Evolutionary conservation across 169 alveolate species (phyloP), one percentile per base, ranked within the genome.

Genomic region (Plasmodium chabaudi): DNA sequence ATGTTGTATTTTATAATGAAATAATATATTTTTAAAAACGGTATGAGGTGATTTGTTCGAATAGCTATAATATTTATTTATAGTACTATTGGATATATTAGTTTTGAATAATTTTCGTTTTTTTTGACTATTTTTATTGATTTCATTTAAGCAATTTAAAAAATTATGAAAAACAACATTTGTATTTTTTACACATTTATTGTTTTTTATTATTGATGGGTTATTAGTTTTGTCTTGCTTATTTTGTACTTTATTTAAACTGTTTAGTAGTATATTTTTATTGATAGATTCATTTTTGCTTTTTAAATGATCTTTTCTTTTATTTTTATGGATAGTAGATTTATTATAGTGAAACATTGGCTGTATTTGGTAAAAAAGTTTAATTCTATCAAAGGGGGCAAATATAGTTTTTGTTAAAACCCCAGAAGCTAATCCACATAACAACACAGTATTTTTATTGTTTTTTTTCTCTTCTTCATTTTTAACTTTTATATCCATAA

Each of bases 331-430:
- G 57, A 23, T 19, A 25, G 42, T 3, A 7, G 42, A 0, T 53
- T 77, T 74, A 61, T 53, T 72, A 17, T 94, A 96, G 12, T 72
- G 87, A 72, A 95, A 92, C 98, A 95, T 95, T 15, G 55, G 9
- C 23, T 71, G 39, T 21, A 51, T 21, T 17, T 56, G 61, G 39
- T 68, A 23, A 13, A 53, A 23, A 17, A 51, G 25, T 68, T 68
- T 19, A 39, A 95, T 90, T 23, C 98, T 87, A 67, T 95, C 98
- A 89, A 94, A 88, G 7, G 98, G 98, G 21, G 98, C 98, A 77
- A 97, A 95, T 44, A 92, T 82, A 0, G 97, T 93, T 92, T 95
- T 95, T 55, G 98, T 95, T 7, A 95, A 65, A 1, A 95, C 57
- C 5, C 97, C 98, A 17, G 97, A 94, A 23, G 89, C 70, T 42